Evolutionary conservation across 805 yeast species (phyloP).

Genomic region (Diddensiella caesifluorescens): DNA sequence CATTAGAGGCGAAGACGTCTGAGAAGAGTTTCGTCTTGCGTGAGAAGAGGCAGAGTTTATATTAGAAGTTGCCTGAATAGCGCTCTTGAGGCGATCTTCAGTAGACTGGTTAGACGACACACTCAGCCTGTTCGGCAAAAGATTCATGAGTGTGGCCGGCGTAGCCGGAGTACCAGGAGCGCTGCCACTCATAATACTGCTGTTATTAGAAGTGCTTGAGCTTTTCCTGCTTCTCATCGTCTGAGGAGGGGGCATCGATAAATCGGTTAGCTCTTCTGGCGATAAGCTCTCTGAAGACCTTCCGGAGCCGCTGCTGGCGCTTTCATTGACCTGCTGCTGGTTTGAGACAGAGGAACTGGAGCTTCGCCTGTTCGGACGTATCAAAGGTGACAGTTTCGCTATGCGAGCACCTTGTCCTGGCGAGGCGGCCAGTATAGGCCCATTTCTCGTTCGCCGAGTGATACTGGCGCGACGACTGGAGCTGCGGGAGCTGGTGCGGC

Average conservation of each 20-base stretch:
- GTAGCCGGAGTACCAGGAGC: constrained; percentile 26
- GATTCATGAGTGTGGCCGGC: constrained; percentile 31
- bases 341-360: background rate
- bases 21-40: constrained; percentile 7
- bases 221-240: background rate
- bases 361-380: constrained; percentile 10
- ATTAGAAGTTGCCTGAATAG: constrained; percentile 19
- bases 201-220: constrained; percentile 6
- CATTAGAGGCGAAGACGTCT: constrained; percentile 10
- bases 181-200: constrained; percentile 8
- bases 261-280: constrained; percentile 16
- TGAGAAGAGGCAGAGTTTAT: constrained; percentile 9
- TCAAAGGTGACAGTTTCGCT: constrained; percentile 20
- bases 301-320: background rate
- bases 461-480: background rate
- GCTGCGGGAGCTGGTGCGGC: background rate
- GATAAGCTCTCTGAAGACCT: constrained; percentile 15
- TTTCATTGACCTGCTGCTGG: background rate
- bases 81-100: constrained; percentile 21
- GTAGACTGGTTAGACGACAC: constrained; percentile 1
- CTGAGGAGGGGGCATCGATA: constrained; percentile 20
- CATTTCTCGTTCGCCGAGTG: background rate
- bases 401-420: constrained; percentile 12
- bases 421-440: constrained; percentile 1
- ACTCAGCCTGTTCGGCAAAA: constrained; percentile 9